Evolutionary conservation across 2,329 filamentous ascomycete species (phyloP).

Genomic region (Aspergillus hiratsukae): DNA sequence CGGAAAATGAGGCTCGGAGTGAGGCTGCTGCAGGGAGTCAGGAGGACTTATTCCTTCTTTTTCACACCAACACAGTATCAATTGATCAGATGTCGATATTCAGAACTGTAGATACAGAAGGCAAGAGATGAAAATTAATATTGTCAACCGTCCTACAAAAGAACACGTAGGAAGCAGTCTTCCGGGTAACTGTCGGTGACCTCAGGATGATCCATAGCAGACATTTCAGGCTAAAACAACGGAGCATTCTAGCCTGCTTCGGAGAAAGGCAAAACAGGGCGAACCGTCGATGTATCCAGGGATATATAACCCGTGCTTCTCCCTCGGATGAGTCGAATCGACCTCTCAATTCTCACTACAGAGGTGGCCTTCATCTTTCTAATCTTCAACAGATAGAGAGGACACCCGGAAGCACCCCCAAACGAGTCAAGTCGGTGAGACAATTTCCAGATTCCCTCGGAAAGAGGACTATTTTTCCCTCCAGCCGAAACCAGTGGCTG

Average conservation of each 20-base stretch:
- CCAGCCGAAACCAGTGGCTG: slow-evolving; percentile 10
- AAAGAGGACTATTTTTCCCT: slow-evolving; percentile 7
- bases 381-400: too few relatives aligned
- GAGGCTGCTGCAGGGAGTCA: background rate
- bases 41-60: too few relatives aligned
- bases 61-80: background rate
- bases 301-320: slow-evolving; percentile 11
- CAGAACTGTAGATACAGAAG: background rate
- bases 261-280: background rate
- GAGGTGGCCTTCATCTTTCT: too few relatives aligned
- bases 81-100: background rate
- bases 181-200: background rate
- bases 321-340: slow-evolving; percentile 1
- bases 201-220: background rate
- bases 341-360: background rate
- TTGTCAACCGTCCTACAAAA: background rate
- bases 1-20: background rate
- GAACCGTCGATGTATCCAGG: background rate
- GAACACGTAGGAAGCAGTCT: background rate
- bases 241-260: background rate
- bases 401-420: too few relatives aligned
- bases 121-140: background rate
- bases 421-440: slow-evolving; percentile 2
- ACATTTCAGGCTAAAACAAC: background rate
- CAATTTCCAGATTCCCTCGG: slow-evolving; percentile 2